Evolutionary conservation across 2,329 filamentous ascomycete genomes (phyloP).

Genomic region (Neofusicoccum umdonicola): DNA sequence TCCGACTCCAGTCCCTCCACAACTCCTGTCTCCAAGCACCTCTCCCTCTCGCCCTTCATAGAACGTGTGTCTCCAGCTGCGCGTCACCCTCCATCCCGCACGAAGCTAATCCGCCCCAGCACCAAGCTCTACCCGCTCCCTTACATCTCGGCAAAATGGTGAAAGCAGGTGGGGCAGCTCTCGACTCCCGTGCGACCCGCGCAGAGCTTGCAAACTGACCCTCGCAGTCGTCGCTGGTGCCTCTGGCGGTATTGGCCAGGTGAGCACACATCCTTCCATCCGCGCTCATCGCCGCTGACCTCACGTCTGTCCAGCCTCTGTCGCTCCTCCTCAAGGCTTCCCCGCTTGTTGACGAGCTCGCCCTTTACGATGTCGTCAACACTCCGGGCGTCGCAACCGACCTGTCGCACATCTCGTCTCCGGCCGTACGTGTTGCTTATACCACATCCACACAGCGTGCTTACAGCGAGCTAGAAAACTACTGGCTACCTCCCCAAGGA

Average conservation of each 20-base stretch:
- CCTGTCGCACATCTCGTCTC: slow-evolving; percentile 93
- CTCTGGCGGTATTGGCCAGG: slow-evolving; percentile 97
- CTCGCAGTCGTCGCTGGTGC: slow-evolving; percentile 78
- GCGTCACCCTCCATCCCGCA: not conserved
- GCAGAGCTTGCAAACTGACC: slow-evolving; percentile 8
- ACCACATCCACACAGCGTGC: not conserved
- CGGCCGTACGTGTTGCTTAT: slow-evolving; percentile 59
- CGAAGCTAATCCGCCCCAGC: slow-evolving; percentile 17
- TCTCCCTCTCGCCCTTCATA: not conserved
- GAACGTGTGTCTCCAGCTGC: not conserved
- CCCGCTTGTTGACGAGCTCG: slow-evolving; percentile 84
- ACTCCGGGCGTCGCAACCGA: slow-evolving; percentile 94
- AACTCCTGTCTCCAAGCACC: not conserved
- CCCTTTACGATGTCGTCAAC: slow-evolving; percentile 99
- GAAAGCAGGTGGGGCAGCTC: slow-evolving; percentile 32
- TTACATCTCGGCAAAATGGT: slow-evolving; percentile 35
- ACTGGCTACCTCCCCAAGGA: slow-evolving; percentile 84
- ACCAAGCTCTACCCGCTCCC: slow-evolving; percentile 22
- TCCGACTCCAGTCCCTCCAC: slow-evolving; percentile 12
- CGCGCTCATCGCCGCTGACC: slow-evolving; percentile 10
- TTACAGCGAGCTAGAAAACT: slow-evolving; percentile 61
- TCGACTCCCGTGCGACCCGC: slow-evolving; percentile 8
- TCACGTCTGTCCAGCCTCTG: slow-evolving; percentile 65
- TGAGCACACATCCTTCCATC: slow-evolving; percentile 42
- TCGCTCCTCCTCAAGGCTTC: slow-evolving; percentile 93